Evolutionary conservation across 805 yeast genomes (phyloP).

Genomic region (Starmera amethionina): DNA sequence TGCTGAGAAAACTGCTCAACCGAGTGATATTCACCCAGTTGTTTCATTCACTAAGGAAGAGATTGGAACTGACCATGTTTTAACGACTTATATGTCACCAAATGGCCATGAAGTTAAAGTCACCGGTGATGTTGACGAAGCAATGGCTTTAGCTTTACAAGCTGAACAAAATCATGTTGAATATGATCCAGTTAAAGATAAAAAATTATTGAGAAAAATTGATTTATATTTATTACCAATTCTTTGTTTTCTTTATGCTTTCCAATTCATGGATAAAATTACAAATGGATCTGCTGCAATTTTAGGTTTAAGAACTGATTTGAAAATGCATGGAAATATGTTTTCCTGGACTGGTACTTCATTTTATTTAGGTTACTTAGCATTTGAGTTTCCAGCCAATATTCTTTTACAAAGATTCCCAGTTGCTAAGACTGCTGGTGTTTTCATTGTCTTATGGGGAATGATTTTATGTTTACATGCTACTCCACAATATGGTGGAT

Average conservation of each 20-base stretch:
- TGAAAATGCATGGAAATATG: slow-evolving; percentile 33
- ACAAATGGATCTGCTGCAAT: slow-evolving; percentile 43
- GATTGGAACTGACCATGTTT: not conserved
- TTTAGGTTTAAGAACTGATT: slow-evolving; percentile 36
- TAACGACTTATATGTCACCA: slow-evolving; percentile 18
- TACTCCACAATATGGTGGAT: slow-evolving; percentile 29
- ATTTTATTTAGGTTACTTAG: slow-evolving; percentile 56
- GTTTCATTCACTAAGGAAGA: not conserved
- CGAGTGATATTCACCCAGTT: not conserved
- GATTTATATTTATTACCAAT: slow-evolving; percentile 41
- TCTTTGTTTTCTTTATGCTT: slow-evolving; percentile 36
- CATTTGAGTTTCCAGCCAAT: slow-evolving; percentile 41
- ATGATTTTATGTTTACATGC: slow-evolving; percentile 42
- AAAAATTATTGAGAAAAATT: slow-evolving; percentile 34
- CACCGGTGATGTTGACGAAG: slow-evolving; percentile 34
- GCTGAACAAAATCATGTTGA: slow-evolving; percentile 10
- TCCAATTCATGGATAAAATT: slow-evolving; percentile 53
- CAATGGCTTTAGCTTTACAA: slow-evolving; percentile 29
- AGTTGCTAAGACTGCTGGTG: slow-evolving; percentile 39
- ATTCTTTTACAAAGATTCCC: slow-evolving; percentile 45
- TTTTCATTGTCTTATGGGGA: slow-evolving; percentile 53
- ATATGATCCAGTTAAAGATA: slow-evolving; percentile 20
- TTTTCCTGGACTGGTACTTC: slow-evolving; percentile 51
- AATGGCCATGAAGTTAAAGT: slow-evolving; percentile 15
- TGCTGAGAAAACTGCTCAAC: not conserved